A percentile compares a stretch with the other conserved stretches of the same genome.
Evolutionary conservation across 108 stramenopile genomes (phyloP).

Genomic region (Cyclotella atomus): DNA sequence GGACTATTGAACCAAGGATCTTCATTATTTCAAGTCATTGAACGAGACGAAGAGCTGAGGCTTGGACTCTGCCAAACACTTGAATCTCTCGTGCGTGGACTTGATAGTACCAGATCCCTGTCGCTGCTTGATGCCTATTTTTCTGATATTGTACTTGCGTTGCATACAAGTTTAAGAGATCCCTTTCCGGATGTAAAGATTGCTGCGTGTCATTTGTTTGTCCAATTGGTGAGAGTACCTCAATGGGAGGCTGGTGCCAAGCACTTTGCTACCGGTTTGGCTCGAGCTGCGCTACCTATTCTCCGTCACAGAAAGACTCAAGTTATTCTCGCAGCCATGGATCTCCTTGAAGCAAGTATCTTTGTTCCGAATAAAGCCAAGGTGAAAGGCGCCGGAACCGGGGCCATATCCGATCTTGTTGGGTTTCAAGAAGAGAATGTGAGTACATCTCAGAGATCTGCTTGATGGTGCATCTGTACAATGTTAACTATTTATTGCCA

Average conservation of each 20-base stretch:
- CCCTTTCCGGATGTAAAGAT: slow-evolving; percentile 58
- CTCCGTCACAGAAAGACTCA: slow-evolving; percentile 56
- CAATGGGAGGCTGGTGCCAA: slow-evolving; percentile 53
- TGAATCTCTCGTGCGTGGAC: slow-evolving; percentile 35
- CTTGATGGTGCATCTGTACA: not conserved
- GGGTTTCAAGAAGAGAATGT: slow-evolving; percentile 80
- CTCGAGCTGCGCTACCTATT: slow-evolving; percentile 47
- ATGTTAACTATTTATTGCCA: not conserved
- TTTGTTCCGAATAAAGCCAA: slow-evolving; percentile 56
- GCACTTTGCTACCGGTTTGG: slow-evolving; percentile 57
- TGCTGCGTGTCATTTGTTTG: slow-evolving; percentile 26
- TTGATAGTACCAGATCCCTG: slow-evolving; percentile 8
- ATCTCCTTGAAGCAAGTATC: slow-evolving; percentile 53
- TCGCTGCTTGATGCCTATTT: slow-evolving; percentile 57
- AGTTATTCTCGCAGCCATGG: slow-evolving; percentile 53
- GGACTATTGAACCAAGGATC: slow-evolving; percentile 21
- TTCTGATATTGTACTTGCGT: slow-evolving; percentile 54
- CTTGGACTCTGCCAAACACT: slow-evolving; percentile 46
- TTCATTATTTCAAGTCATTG: slow-evolving; percentile 32
- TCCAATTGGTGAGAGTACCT: slow-evolving; percentile 42
- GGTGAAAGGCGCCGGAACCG: slow-evolving; percentile 76
- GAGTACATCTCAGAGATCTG: not conserved
- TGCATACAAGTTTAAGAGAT: slow-evolving; percentile 55
- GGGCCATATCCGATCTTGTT: slow-evolving; percentile 76
- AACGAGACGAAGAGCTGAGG: slow-evolving; percentile 63